Evolutionary conservation across 1,284 basidiomycete genomes (phyloP).

Genomic region (Puccinia polysora): DNA sequence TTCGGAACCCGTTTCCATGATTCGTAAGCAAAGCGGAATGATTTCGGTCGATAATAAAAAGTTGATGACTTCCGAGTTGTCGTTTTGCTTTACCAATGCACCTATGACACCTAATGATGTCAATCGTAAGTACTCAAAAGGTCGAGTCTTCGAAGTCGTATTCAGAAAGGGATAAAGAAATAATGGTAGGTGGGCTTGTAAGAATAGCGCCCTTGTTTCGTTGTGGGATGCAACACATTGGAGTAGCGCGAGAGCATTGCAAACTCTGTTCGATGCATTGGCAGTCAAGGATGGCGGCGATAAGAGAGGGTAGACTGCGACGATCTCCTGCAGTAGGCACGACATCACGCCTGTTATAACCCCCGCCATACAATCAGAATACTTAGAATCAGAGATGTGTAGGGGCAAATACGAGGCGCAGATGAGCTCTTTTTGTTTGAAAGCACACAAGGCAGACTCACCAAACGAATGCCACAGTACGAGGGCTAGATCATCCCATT

Average conservation of each 20-base stretch:
- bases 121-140: slow-evolving; percentile 96
- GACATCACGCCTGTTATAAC: slow-evolving; percentile 98
- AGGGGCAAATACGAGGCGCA: not conserved
- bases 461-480: slow-evolving; percentile 99
- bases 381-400: too few species aligned
- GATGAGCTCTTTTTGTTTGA: not conserved
- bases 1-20: slow-evolving; percentile 99
- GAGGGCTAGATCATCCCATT: slow-evolving; percentile 95
- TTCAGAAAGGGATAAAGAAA: slow-evolving; percentile 99
- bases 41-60: slow-evolving; percentile 99
- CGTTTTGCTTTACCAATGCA: slow-evolving; percentile 99
- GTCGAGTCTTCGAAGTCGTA: slow-evolving; percentile 96
- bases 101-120: slow-evolving; percentile 98
- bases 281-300: slow-evolving; percentile 94
- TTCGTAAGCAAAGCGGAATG: slow-evolving; percentile 95
- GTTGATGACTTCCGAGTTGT: slow-evolving; percentile 98
- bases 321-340: slow-evolving; percentile 94
- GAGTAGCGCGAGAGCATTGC: slow-evolving; percentile 93
- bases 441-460: slow-evolving; percentile 55
- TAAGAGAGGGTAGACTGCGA: slow-evolving; percentile 93
- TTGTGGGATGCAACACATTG: slow-evolving; percentile 96
- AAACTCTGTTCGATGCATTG: slow-evolving; percentile 97
- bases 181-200: slow-evolving; percentile 91
- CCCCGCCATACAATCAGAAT: too few species aligned
- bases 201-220: slow-evolving; percentile 84